A percentile compares a stretch with the other conserved stretches of the same genome.
Conservation (phyloP, 176 grass and related monocot genomes). For the Aegilops sharonensis region DNA sequence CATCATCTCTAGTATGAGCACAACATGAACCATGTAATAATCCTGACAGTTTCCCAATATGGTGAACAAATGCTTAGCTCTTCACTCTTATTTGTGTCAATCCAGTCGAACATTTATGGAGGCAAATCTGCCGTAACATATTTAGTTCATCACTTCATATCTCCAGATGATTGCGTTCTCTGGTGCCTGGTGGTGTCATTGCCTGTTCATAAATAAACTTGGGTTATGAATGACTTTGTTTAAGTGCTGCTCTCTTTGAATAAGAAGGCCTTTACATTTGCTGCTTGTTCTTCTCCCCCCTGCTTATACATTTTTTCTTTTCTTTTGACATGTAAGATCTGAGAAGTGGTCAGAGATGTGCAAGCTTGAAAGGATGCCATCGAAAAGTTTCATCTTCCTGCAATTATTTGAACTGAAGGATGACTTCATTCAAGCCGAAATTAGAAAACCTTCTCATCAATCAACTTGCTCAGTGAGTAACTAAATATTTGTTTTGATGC, state of each 20-base stretch:
- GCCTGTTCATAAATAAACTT: neutral
- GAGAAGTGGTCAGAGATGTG: constrained; percentile 73
- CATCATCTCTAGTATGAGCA: neutral
- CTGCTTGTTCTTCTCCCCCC: neutral
- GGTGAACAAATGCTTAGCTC: neutral
- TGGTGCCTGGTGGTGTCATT: neutral
- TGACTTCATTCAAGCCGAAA: constrained; percentile 87
- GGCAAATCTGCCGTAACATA: neutral
- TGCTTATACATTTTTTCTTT: neutral
- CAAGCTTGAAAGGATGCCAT: constrained; percentile 73
- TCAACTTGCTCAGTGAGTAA: constrained; percentile 72
- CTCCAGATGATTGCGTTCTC: neutral
- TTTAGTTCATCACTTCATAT: neutral
- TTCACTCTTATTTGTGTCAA: neutral
- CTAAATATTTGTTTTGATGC: constrained; percentile 24
- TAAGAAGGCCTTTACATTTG: neutral
- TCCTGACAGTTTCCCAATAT: neutral
- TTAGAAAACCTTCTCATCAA: constrained; percentile 72
- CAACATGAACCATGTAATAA: neutral
- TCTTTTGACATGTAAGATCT: constrained; percentile 44
- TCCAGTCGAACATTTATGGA: neutral
- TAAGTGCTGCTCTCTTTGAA: constrained; percentile 1
- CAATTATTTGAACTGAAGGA: constrained; percentile 90
- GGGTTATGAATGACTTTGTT: constrained; percentile 4
- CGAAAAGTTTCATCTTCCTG: constrained; percentile 82